Conservation (phyloP, 805 yeast genomes). For the Saturnispora galanensis region DNA sequence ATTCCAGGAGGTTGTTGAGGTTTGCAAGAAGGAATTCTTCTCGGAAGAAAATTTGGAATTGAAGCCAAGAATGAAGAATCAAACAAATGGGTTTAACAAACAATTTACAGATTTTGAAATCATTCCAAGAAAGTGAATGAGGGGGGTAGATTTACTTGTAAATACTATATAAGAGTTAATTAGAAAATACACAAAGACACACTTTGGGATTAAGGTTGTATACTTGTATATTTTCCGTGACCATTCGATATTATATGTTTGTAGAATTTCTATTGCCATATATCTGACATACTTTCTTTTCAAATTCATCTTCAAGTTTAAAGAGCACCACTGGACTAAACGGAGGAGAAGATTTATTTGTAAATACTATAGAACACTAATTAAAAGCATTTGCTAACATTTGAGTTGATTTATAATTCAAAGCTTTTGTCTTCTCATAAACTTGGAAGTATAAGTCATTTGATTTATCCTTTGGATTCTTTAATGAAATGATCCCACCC, state of each 20-base stretch:
- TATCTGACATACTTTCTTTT: neutral
- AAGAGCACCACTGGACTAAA: too few relatives aligned
- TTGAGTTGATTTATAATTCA: slow-evolving; percentile 51
- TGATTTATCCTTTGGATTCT: slow-evolving; percentile 44
- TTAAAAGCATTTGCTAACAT: slow-evolving; percentile 36
- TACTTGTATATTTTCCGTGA: neutral
- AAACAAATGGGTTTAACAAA: slow-evolving; percentile 24
- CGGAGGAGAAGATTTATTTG: too few relatives aligned
- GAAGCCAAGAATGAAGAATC: slow-evolving; percentile 24
- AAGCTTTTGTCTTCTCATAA: slow-evolving; percentile 56
- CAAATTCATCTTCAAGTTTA: neutral
- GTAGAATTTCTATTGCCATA: slow-evolving; percentile 1
- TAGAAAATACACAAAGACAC: slow-evolving; percentile 1
- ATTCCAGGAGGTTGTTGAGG: slow-evolving; percentile 56
- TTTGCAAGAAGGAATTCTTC: slow-evolving; percentile 39
- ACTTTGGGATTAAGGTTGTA: neutral
- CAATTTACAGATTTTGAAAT: slow-evolving; percentile 22
- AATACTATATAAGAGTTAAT: neutral
- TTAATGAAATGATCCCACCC: neutral
- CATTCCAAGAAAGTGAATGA: slow-evolving; percentile 22
- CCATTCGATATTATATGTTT: neutral
- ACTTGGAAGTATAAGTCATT: slow-evolving; percentile 57
- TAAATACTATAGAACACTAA: slow-evolving; percentile 12
- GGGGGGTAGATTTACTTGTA: neutral
- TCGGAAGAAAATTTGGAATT: slow-evolving; percentile 13